Percentiles rank a stretch among this genome's conserved stretches.
Evolutionary conservation across 495 filamentous ascomycete species (phyloP).

Genomic region (Penicillium goetzii): DNA sequence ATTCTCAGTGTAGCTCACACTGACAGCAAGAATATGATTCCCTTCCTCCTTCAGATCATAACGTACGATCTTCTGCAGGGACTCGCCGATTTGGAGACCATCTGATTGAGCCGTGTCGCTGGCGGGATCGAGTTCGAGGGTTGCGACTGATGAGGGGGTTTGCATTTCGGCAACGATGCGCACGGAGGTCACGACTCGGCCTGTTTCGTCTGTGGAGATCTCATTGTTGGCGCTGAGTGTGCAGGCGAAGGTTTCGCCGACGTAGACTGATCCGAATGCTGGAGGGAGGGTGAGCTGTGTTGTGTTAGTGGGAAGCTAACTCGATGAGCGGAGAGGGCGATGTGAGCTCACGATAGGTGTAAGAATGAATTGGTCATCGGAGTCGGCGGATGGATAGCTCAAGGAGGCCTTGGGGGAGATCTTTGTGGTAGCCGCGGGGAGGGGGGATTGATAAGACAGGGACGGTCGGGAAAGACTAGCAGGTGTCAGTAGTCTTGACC

Average conservation of each 20-base stretch:
- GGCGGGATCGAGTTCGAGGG: constrained; percentile 57
- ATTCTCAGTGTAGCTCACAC: constrained; percentile 82
- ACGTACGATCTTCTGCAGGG: constrained; percentile 78
- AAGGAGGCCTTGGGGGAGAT: constrained; percentile 57
- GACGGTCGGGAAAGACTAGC: constrained; percentile 60
- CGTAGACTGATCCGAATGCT: constrained; percentile 90
- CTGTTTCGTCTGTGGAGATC: constrained; percentile 47
- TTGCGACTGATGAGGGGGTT: constrained; percentile 68
- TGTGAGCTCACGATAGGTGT: constrained; percentile 56
- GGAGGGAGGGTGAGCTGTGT: constrained; percentile 81
- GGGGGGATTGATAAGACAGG: constrained; percentile 58
- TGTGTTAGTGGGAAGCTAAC: neutral
- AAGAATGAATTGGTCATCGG: constrained; percentile 59
- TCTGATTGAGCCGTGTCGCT: constrained; percentile 40
- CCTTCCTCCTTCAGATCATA: constrained; percentile 95
- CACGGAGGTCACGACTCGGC: constrained; percentile 69
- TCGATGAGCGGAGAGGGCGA: neutral
- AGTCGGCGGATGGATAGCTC: constrained; percentile 53
- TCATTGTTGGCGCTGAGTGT: constrained; percentile 95
- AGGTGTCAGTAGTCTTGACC: constrained; percentile 22
- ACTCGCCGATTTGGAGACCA: constrained; percentile 66
- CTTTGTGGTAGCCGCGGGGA: constrained; percentile 53
- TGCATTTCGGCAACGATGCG: constrained; percentile 92
- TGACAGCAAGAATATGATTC: constrained; percentile 90
- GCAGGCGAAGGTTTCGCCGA: constrained; percentile 93